phyloP scores from a whole-genome alignment of 2,329 filamentous ascomycete genomes.

The Pseudogymnoascus sp. region DNA sequence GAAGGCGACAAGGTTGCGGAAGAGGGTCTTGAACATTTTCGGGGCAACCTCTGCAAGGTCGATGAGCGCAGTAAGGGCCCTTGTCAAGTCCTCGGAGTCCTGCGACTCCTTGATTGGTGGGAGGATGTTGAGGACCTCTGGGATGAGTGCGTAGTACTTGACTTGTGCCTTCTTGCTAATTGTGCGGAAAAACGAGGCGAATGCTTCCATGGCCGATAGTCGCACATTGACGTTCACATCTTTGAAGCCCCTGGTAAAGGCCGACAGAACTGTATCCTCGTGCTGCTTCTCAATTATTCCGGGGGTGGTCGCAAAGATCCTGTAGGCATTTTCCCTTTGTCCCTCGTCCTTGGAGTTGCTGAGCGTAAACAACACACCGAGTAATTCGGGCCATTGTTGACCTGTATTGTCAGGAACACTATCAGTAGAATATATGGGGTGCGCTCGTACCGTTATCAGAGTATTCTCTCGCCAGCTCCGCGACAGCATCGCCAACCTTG shows the following conservation, averaged over 20 bases:
- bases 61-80: conserved; percentile 82
- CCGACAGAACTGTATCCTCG: conserved; percentile 77
- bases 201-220: conserved; percentile 91
- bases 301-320: conserved; percentile 91
- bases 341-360: conserved; percentile 78
- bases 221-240: conserved; percentile 69
- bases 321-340: conserved; percentile 85
- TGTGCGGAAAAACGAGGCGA: conserved; percentile 90
- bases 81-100: conserved; percentile 85
- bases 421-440: conserved; percentile 16
- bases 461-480: conserved; percentile 91
- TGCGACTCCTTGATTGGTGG: conserved; percentile 87
- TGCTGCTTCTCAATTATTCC: conserved; percentile 95
- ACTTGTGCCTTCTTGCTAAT: conserved; percentile 79
- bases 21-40: conserved; percentile 96
- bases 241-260: conserved; percentile 87
- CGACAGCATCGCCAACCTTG: conserved; percentile 96
- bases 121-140: conserved; percentile 88
- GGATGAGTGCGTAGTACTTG: conserved; percentile 81
- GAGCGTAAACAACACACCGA: conserved; percentile 77
- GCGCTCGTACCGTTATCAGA: conserved; percentile 68
- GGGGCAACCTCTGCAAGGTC: conserved; percentile 90
- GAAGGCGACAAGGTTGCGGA: conserved; percentile 86
- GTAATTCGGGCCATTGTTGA: conserved; percentile 81
- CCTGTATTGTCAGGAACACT: conserved; percentile 47